Conservation (phyloP, 768 basidiomycete genomes). For the Suillus occidentalis region DNA sequence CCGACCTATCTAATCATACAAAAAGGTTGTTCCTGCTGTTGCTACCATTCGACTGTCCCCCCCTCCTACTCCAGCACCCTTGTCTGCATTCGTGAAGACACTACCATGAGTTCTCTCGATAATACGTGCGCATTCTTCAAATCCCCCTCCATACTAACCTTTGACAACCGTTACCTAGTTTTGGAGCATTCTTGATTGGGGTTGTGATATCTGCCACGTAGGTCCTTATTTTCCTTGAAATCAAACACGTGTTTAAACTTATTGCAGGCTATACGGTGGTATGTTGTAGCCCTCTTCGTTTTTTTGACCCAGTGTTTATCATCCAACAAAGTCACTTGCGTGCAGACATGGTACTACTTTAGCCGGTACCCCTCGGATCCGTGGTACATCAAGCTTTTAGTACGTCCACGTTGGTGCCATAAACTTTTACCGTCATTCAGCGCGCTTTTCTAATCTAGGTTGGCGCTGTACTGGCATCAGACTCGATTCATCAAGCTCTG, state of each 20-base stretch:
- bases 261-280: conserved; percentile 52
- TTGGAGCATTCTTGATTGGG: conserved; percentile 53
- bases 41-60: not conserved
- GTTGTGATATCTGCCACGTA: conserved; percentile 48
- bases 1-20: conserved; percentile 5
- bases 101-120: conserved; percentile 27
- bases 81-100: not conserved
- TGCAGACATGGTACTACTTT: conserved; percentile 59
- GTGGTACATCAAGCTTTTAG: conserved; percentile 49
- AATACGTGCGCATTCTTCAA: conserved; percentile 31
- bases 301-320: not conserved
- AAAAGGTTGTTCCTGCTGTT: not conserved
- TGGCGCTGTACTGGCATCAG: conserved; percentile 45
- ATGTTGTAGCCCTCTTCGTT: conserved; percentile 7
- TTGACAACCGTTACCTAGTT: conserved; percentile 28
- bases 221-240: conserved; percentile 21
- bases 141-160: not conserved
- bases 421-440: conserved; percentile 2
- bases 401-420: conserved; percentile 23
- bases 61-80: not conserved
- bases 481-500: conserved; percentile 52
- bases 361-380: conserved; percentile 46
- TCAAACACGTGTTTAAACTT: not conserved
- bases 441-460: conserved; percentile 37
- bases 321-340: conserved; percentile 43